Evolutionary conservation across 768 basidiomycete genomes (phyloP).

Genomic region (Leccinum incarnatum): DNA sequence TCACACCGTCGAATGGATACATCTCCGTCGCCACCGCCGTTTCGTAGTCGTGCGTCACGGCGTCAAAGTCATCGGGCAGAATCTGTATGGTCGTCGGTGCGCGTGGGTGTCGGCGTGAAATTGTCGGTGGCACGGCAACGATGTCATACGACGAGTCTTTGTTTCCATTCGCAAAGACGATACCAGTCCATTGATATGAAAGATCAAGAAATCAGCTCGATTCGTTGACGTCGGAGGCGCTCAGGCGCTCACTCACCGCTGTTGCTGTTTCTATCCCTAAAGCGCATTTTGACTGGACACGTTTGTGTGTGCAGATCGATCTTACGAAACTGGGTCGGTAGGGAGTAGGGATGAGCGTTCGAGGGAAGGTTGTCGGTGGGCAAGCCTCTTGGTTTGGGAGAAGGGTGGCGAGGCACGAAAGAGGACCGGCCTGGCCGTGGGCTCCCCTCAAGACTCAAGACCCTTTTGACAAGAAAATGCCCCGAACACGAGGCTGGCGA

Average conservation of each 20-base stretch:
- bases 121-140: conserved; percentile 18
- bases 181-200: conserved; percentile 10
- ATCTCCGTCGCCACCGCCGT: conserved; percentile 27
- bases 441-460: conserved; percentile 8
- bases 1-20: conserved; percentile 23
- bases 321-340: neutral
- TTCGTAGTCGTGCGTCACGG: conserved; percentile 27
- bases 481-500: conserved; percentile 26
- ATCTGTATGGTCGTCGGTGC: conserved; percentile 34
- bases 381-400: neutral
- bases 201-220: conserved; percentile 14
- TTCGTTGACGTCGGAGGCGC: neutral
- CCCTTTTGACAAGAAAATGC: conserved; percentile 21
- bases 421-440: neutral
- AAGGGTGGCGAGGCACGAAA: neutral
- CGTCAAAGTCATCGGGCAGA: conserved; percentile 31
- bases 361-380: neutral
- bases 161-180: neutral
- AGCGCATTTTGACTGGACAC: conserved; percentile 17
- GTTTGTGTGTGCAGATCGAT: neutral
- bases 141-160: conserved; percentile 35
- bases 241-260: conserved; percentile 24
- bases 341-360: neutral
- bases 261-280: conserved; percentile 25
- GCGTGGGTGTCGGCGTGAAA: conserved; percentile 23